Evolutionary conservation across 768 basidiomycete genomes (phyloP).

Genomic region (Suillus spraguei): DNA sequence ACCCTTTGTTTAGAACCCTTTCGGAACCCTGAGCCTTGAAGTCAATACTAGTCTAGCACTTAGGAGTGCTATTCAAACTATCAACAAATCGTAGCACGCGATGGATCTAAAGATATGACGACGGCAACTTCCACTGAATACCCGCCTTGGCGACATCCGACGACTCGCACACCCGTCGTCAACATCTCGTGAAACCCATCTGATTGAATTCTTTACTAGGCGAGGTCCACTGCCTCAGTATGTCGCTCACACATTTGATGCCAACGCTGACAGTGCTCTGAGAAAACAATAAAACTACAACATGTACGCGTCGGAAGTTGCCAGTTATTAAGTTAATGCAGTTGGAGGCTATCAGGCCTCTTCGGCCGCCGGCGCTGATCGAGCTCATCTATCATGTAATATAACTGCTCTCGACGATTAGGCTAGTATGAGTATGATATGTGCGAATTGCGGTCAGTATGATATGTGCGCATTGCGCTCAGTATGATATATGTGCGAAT

Average conservation of each 20-base stretch:
- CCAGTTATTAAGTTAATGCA: too few relatives aligned
- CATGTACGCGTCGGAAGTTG: background rate
- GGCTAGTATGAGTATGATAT: too few relatives aligned
- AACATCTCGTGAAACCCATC: background rate
- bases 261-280: background rate
- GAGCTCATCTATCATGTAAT: background rate
- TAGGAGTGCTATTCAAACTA: too few relatives aligned
- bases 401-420: background rate
- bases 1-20: background rate
- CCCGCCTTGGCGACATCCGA: background rate
- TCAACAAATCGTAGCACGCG: too few relatives aligned
- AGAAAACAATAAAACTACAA: background rate
- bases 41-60: background rate
- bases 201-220: too few relatives aligned
- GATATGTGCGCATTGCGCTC: too few relatives aligned
- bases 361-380: background rate
- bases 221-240: background rate
- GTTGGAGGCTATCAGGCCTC: too few relatives aligned
- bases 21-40: background rate
- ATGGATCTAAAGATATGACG: background rate
- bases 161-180: background rate
- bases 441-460: too few relatives aligned
- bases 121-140: background rate
- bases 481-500: too few relatives aligned
- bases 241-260: background rate